Evolutionary conservation across 176 grass and related monocot species (phyloP).

Genomic region (Miscanthus lutarioriparius): DNA sequence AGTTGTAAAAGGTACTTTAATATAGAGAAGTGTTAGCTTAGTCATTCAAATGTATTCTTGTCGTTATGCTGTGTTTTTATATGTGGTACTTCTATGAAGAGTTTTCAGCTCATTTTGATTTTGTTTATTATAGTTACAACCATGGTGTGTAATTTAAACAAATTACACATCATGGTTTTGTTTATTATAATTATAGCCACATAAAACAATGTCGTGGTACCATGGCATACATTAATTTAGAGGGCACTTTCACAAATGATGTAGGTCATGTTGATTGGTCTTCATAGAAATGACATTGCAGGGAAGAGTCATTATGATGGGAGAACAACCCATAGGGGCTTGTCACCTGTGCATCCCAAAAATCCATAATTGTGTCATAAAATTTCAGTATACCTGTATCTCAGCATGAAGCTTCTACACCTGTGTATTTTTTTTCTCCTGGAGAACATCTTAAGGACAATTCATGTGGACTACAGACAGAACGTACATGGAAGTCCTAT

Average conservation of each 20-base stretch:
- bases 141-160: neutral
- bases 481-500: conserved; percentile 3
- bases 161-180: conserved; percentile 1
- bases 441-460: neutral
- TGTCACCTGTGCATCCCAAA: neutral
- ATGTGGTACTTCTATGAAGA: neutral
- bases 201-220: neutral
- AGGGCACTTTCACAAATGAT: neutral
- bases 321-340: neutral
- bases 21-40: neutral
- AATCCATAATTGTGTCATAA: neutral
- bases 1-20: neutral
- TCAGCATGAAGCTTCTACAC: neutral
- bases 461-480: neutral
- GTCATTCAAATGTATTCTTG: neutral
- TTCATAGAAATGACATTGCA: neutral
- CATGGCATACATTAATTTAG: neutral
- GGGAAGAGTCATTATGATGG: neutral
- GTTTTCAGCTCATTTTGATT: conserved; percentile 7
- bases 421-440: neutral
- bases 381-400: neutral
- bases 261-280: neutral
- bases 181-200: neutral
- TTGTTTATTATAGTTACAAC: conserved; percentile 1
- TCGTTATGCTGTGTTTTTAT: neutral